Evolutionary conservation across 768 basidiomycete species (phyloP), one percentile per base, ranked within the genome.

Genomic region (Obba rivulosa): DNA sequence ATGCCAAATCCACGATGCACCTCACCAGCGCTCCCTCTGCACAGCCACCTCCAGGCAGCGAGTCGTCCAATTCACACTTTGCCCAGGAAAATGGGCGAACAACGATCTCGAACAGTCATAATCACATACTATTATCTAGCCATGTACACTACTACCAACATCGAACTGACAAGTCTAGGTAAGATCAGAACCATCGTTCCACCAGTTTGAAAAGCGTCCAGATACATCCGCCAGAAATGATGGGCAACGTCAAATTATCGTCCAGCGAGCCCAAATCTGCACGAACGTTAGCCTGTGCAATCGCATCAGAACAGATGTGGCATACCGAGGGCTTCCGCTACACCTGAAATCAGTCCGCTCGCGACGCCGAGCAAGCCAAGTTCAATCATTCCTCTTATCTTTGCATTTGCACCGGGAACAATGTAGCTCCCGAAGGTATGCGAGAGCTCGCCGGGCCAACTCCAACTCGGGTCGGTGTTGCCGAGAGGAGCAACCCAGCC

Each of bases 251-350:
- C 21, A 96, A 65, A 62, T 96, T 95, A 61, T 96, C 93, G 59
- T 96, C 93, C 34, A 92, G 62, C 0, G 76, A 78, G 16, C 91
- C 91, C 2, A 95, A 72, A 64, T 94, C 91, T 95, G 61, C 23
- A 41, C 18, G 28, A 31, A 31, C 13, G 28, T 31, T 13, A 31
- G 28, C 28, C 5, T 7, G 5, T 31, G 5, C 28, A 31, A 31
- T 13, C 28, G 28, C 45, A 1, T 51, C 48, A 41, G 37, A 34
- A 51, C 47, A 34, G 3, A 4, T 4, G 39, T 23, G 5, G 74
- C 83, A 52, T 60, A 92, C 92, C 92, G 14, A 95, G 67, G 0
- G 92, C 92, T 65, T 95, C 93, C n/a, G 87, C 83, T 20, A 92
- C 72, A 16, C 87, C 92, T 18, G 87, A 83, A 11, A 92, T 82